Evolutionary conservation across 768 basidiomycete species (phyloP), one percentile per base, ranked within the genome.

Genomic region (Leccinum truebloodii): DNA sequence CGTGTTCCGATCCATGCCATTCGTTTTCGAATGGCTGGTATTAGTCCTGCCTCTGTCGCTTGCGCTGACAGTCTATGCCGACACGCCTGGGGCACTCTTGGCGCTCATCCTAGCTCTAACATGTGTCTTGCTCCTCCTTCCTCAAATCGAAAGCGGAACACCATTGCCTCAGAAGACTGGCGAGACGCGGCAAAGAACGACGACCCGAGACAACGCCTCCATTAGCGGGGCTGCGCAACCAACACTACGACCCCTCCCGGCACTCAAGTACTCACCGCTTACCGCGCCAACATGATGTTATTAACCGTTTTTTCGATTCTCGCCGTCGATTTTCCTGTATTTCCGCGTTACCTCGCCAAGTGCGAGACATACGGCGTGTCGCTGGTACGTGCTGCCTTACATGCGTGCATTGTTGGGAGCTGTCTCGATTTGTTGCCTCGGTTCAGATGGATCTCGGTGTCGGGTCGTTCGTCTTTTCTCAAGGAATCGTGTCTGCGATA

Each of bases 391-490:
- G 69, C 57, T 20, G 34, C 14, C 41, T 37, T 37, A 18, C 20
- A n/a, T 30, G 12, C 16, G 10, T 48, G 10, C 53, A 2, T 9
- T 53, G 37, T 9, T 53, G 30, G 24, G 53, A 44, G 5, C 34
- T 35, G 18, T 30, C 49, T 55, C 54, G 34, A 63, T 51, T 54
- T 10, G 24, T 24, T 49, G 4, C 49, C 53, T 57, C 46, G 7
- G 57, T 18, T 34, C 62, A 99, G 96, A 99, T 98, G 97, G 97
- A 99, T 69, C 75, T 95, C 13, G 97, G 97, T 12, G 96, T 98
- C 2, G 97, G 97, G 13, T 94, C 95, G 1, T 98, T 99, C 64
- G 93, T 98, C 13, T 98, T 97, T 73, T 95, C 96, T 0, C 91
- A 95, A 70, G 97, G 97, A 22, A 73, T 99, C 48, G 87, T 95